Conservation (phyloP, 768 basidiomycete genomes). For the Auricularia sp. region DNA sequence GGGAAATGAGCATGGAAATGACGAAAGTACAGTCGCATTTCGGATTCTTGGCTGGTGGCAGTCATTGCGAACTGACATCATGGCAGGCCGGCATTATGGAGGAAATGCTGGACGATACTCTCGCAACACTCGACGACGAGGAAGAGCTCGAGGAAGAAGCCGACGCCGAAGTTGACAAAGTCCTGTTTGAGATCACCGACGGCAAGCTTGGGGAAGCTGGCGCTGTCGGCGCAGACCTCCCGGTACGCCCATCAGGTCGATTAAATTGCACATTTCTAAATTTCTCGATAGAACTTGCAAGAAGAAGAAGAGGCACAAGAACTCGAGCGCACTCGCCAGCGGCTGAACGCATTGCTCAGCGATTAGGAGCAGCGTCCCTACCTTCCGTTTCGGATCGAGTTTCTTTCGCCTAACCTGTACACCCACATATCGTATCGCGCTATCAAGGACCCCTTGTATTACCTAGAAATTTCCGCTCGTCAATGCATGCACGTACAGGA, state of each 20-base stretch:
- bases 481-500: neutral
- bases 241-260: slow-evolving; percentile 37
- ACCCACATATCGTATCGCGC: neutral
- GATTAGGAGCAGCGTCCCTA: slow-evolving; percentile 24
- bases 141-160: slow-evolving; percentile 95
- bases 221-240: slow-evolving; percentile 57
- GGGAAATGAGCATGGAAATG: slow-evolving; percentile 99
- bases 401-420: neutral
- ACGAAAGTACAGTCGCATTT: slow-evolving; percentile 59
- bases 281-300: slow-evolving; percentile 29
- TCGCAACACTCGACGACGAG: slow-evolving; percentile 79
- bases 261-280: slow-evolving; percentile 6
- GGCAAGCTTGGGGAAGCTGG: slow-evolving; percentile 90
- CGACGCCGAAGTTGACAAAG: slow-evolving; percentile 94
- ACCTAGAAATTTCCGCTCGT: neutral
- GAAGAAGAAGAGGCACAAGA: slow-evolving; percentile 80
- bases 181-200: slow-evolving; percentile 88
- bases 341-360: slow-evolving; percentile 80
- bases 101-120: slow-evolving; percentile 92
- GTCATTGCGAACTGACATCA: neutral
- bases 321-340: slow-evolving; percentile 84
- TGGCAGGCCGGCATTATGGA: slow-evolving; percentile 89
- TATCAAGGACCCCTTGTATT: neutral
- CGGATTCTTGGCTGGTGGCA: neutral
- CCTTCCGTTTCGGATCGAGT: slow-evolving; percentile 13